These are phyloP conservation scores for Tympanopsis confertula DNA, from an alignment of 2,329 filamentous ascomycete species.

Conservation along the genomic window DNA sequence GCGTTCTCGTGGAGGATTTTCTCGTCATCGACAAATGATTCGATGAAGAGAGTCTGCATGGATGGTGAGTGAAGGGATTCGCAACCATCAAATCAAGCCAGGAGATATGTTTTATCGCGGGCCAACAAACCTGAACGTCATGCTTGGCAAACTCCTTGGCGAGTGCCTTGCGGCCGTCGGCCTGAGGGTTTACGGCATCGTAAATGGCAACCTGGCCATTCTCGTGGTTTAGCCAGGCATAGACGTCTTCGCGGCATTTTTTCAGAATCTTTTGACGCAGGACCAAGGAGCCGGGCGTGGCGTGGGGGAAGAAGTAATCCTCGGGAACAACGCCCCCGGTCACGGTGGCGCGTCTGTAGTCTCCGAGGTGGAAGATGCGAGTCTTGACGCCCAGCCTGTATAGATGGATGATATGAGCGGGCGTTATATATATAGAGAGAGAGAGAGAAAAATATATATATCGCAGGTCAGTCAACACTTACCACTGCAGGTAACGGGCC, in stretches of 20 bases:
- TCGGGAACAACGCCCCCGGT: slow-evolving; percentile 78
- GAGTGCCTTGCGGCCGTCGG: slow-evolving; percentile 67
- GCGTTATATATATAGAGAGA: slow-evolving; percentile 3
- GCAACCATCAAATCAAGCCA: slow-evolving; percentile 1
- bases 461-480: slow-evolving; percentile 13
- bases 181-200: slow-evolving; percentile 89
- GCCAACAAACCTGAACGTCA: slow-evolving; percentile 62
- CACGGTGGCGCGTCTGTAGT: slow-evolving; percentile 87
- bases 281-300: slow-evolving; percentile 82
- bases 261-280: slow-evolving; percentile 94
- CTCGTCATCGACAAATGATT: slow-evolving; percentile 88
- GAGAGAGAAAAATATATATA: background rate
- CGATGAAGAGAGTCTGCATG: slow-evolving; percentile 93
- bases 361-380: slow-evolving; percentile 90
- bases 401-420: background rate
- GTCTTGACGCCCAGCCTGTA: slow-evolving; percentile 88
- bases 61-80: no score
- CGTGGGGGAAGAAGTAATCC: slow-evolving; percentile 95
- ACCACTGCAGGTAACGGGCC: slow-evolving; percentile 86
- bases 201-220: slow-evolving; percentile 98
- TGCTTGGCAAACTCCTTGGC: slow-evolving; percentile 97
- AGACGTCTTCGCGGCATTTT: slow-evolving; percentile 94
- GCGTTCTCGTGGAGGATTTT: slow-evolving; percentile 93
- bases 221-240: slow-evolving; percentile 89
- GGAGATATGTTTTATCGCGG: background rate